These are phyloP conservation scores for Ogataea nonfermentans DNA, from an alignment of 805 yeast species.

Conservation along the genomic window DNA sequence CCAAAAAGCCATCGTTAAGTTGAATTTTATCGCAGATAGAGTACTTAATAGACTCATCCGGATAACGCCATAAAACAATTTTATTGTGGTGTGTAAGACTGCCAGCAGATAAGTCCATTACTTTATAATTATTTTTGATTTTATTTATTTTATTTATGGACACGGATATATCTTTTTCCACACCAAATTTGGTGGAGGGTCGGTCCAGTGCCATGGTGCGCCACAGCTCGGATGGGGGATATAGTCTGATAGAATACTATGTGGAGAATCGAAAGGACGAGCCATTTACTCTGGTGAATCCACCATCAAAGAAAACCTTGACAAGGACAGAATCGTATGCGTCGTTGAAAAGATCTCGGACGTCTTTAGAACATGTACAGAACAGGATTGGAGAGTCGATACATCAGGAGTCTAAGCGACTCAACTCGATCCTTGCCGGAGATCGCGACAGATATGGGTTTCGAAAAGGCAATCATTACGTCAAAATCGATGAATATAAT, in stretches of 20 bases:
- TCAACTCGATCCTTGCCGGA: slow-evolving; percentile 21
- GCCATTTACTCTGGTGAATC: slow-evolving; percentile 9
- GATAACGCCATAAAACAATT: slow-evolving; percentile 35
- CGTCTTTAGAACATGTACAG: slow-evolving; percentile 24
- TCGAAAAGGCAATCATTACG: slow-evolving; percentile 57
- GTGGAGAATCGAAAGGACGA: slow-evolving; percentile 12
- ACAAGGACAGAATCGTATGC: slow-evolving; percentile 27
- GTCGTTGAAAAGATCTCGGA: slow-evolving; percentile 24
- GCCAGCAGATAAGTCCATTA: not conserved
- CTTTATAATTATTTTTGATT: slow-evolving; percentile 1
- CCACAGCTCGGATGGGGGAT: slow-evolving; percentile 21
- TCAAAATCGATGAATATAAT: slow-evolving; percentile 59
- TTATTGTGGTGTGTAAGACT: not conserved
- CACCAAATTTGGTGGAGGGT: slow-evolving; percentile 9
- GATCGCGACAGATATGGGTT: slow-evolving; percentile 84
- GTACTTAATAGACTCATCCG: slow-evolving; percentile 23
- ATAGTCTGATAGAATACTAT: slow-evolving; percentile 22
- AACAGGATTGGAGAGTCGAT: slow-evolving; percentile 25
- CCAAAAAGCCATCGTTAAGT: slow-evolving; percentile 34
- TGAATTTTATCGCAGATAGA: slow-evolving; percentile 32
- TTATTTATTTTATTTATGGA: slow-evolving; percentile 5
- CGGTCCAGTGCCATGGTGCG: not conserved
- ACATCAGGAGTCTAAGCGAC: slow-evolving; percentile 7
- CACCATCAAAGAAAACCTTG: slow-evolving; percentile 8
- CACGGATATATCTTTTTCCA: slow-evolving; percentile 12